Evolutionary conservation across 176 grass and related monocot species (phyloP), one percentile per base, ranked within the genome.

Genomic region (Lolium perenne): DNA sequence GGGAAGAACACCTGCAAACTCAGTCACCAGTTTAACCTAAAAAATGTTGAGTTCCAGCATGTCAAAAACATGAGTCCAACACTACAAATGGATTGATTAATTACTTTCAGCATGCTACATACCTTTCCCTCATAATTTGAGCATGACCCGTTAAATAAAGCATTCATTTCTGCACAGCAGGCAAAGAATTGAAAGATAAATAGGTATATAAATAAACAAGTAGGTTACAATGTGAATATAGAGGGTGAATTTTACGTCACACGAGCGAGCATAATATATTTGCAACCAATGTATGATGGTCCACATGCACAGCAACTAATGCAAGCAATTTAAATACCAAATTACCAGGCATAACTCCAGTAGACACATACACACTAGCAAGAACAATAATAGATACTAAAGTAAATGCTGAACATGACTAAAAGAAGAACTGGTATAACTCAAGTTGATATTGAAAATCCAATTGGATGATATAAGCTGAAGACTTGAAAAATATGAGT

Each of bases 91-190:
- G 49, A 56, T 69, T 35, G 10, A 15, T 43, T 23, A 50, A 62
- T 78, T 16, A 61, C 4, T 66, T 73, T 48, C 79, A 55, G 47
- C 70, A 22, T 29, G 60, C 23, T 38, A 57, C 74, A 71, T 87
- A 97, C 95, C 95, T 98, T 98, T 15, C 95, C 95, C 81, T 92
- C 77, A 55, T 92, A 88, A 84, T 87, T 95, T 62, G 89, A 55
- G 49, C 93, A 98, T 29, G 84, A 78, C 85, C 93, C 77, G 8
- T 94, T 94, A 79, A 94, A 95, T 86, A 94, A 84, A 84, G 90
- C 91, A 92, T 95, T 98, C 87, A 98, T 92, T 66, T 98, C 95
- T 98, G 91, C 65, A 70, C 50, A 62, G 54, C 82, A 87, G 35
- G 41, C 26, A 90, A 56, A 87, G 16, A 6, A 71, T 73, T 80